A percentile compares a stretch with the other conserved stretches of the same genome.
phyloP scores from a whole-genome alignment of 2,329 filamentous ascomycete species.

The Neocatenulostroma microsporum region DNA sequence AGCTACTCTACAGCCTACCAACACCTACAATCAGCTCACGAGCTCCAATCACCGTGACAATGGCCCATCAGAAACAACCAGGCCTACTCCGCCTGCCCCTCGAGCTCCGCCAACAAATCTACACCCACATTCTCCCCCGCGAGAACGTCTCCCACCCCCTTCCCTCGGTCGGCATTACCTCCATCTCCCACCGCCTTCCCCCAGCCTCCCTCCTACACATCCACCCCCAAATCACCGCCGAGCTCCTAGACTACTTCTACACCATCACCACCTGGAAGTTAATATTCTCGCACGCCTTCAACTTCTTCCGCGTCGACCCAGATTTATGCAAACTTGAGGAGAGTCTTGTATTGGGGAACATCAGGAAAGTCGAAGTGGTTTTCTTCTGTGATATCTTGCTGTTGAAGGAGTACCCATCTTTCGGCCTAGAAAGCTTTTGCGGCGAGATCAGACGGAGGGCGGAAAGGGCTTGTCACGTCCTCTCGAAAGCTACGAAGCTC shows the following conservation, averaged over 20 bases:
- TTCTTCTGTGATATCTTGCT: constrained; percentile 28
- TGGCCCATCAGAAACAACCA: too few relatives aligned
- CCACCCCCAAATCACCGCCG: constrained; percentile 21
- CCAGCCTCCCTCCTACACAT: constrained; percentile 19
- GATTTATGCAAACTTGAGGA: constrained; percentile 22
- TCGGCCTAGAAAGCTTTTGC: constrained; percentile 25
- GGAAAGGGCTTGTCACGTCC: constrained; percentile 22
- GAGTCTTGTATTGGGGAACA: constrained; percentile 13
- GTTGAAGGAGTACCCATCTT: constrained; percentile 25
- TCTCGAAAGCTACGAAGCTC: constrained; percentile 18
- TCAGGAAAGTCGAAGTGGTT: constrained; percentile 27
- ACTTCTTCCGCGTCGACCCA: constrained; percentile 30
- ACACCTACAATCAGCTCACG: too few relatives aligned
- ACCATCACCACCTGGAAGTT: constrained; percentile 27
- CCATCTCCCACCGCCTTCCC: constrained; percentile 25
- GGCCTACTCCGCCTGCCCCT: constrained; percentile 34
- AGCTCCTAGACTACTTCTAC: constrained; percentile 27
- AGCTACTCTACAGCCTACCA: too few relatives aligned
- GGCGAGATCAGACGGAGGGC: constrained; percentile 24
- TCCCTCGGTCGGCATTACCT: constrained; percentile 27
- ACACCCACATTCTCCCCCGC: constrained; percentile 29
- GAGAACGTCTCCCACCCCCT: constrained; percentile 23
- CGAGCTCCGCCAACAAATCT: constrained; percentile 39
- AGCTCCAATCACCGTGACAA: too few relatives aligned
- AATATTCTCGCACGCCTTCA: constrained; percentile 30